Evolutionary conservation across 768 basidiomycete genomes (phyloP).

Genomic region (Xerocomus spinulosus): DNA sequence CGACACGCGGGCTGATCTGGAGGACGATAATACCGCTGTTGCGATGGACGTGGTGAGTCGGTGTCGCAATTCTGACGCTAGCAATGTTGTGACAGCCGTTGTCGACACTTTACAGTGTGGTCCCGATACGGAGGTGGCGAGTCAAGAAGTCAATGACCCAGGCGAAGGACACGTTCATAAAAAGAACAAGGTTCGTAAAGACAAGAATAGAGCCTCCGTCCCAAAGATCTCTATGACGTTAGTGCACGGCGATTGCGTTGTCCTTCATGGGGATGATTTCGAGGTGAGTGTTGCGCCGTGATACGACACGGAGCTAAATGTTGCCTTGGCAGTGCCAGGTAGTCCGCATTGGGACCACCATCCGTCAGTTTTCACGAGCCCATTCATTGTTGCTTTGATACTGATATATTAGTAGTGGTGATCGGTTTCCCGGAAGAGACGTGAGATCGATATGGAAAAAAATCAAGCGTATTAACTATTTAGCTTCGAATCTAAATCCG

Average conservation of each 20-base stretch:
- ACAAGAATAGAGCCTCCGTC: slow-evolving; percentile 13
- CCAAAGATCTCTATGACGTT: slow-evolving; percentile 30
- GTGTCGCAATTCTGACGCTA: background rate
- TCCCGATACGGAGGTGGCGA: background rate
- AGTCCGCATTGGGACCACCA: slow-evolving; percentile 27
- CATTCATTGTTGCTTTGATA: background rate
- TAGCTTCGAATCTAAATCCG: background rate
- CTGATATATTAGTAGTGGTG: slow-evolving; percentile 23
- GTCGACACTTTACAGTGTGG: background rate
- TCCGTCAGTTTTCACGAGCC: slow-evolving; percentile 21
- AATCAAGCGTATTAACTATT: background rate
- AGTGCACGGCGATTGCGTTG: slow-evolving; percentile 37
- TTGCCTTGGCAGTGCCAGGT: slow-evolving; percentile 22
- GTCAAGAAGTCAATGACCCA: slow-evolving; percentile 2
- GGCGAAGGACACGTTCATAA: slow-evolving; percentile 4
- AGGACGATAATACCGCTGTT: background rate
- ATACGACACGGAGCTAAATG: slow-evolving; percentile 1
- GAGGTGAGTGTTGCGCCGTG: slow-evolving; percentile 32
- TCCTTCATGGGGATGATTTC: slow-evolving; percentile 37
- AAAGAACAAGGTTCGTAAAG: slow-evolving; percentile 17
- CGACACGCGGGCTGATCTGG: background rate
- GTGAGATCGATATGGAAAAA: background rate
- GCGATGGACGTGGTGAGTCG: slow-evolving; percentile 10
- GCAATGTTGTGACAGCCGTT: background rate
- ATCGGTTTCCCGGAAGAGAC: slow-evolving; percentile 20